phyloP scores from a whole-genome alignment of 176 grass and related monocot species.

The Microstegium vimineum region DNA sequence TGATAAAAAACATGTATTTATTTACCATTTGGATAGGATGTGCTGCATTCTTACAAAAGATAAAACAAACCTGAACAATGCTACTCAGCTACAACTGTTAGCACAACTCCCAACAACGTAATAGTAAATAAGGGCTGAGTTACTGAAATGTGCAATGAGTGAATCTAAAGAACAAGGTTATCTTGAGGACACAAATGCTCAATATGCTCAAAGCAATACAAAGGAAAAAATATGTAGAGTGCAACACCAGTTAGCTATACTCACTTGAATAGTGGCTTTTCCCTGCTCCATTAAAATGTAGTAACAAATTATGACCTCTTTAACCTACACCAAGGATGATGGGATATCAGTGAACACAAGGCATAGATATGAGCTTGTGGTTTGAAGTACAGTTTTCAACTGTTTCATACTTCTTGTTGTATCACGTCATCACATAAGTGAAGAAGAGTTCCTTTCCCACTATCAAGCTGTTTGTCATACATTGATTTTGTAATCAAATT shows the following conservation, averaged over 20 bases:
- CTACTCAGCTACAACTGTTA: neutral
- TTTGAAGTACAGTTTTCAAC: slow-evolving; percentile 5
- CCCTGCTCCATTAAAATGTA: slow-evolving; percentile 93
- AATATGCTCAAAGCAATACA: neutral
- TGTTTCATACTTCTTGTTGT: slow-evolving; percentile 75
- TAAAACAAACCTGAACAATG: neutral
- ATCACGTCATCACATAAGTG: slow-evolving; percentile 97
- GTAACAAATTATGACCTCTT: slow-evolving; percentile 84
- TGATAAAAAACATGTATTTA: neutral
- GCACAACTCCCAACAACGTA: neutral
- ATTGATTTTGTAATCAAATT: slow-evolving; percentile 91
- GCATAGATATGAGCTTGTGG: neutral
- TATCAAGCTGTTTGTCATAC: slow-evolving; percentile 98
- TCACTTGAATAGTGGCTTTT: slow-evolving; percentile 57
- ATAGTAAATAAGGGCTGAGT: neutral
- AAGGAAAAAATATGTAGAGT: neutral
- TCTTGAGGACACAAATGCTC: neutral
- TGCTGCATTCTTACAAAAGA: neutral
- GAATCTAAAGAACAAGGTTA: neutral
- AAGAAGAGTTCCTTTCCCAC: slow-evolving; percentile 91
- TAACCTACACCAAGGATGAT: slow-evolving; percentile 46
- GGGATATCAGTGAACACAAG: neutral
- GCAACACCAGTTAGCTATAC: slow-evolving; percentile 1
- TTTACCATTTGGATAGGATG: neutral
- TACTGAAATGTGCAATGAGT: neutral